Conservation (phyloP, 352 stramenopile genomes). For the Phytopythium kandeliae region DNA sequence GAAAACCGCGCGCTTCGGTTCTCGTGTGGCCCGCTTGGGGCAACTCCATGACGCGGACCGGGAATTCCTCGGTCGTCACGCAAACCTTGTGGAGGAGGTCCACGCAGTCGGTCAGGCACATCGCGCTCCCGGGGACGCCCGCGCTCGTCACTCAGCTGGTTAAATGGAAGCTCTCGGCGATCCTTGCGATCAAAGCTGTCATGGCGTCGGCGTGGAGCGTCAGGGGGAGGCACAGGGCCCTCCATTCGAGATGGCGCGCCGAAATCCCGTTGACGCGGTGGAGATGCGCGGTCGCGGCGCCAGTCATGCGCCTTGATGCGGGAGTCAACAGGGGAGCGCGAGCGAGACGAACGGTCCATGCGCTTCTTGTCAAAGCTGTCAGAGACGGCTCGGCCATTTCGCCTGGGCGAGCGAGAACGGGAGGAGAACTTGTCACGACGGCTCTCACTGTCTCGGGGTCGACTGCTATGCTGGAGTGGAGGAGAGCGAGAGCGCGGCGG, state of each 20-base stretch:
- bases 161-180: conserved; percentile 9
- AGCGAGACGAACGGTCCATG: conserved; percentile 17
- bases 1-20: conserved; percentile 6
- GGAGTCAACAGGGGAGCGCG: conserved; percentile 20
- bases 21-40: conserved; percentile 10
- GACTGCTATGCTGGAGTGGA: conserved; percentile 3
- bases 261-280: conserved; percentile 7
- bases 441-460: conserved; percentile 8
- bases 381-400: conserved; percentile 6
- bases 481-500: background rate
- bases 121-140: conserved; percentile 25
- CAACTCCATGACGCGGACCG: conserved; percentile 12
- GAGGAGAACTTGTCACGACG: conserved; percentile 15
- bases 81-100: conserved; percentile 8
- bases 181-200: conserved; percentile 12
- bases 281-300: conserved; percentile 13
- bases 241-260: background rate
- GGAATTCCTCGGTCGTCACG: conserved; percentile 12
- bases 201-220: conserved; percentile 15
- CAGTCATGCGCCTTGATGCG: conserved; percentile 12
- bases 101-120: conserved; percentile 10
- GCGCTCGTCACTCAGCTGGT: conserved; percentile 20
- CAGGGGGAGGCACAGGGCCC: conserved; percentile 5
- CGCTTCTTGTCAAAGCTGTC: conserved; percentile 13
- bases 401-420: conserved; percentile 22